These are phyloP conservation scores for Liriodendron chinense DNA, from an alignment of 164 flowering plant genomes.

Conservation along the genomic window DNA sequence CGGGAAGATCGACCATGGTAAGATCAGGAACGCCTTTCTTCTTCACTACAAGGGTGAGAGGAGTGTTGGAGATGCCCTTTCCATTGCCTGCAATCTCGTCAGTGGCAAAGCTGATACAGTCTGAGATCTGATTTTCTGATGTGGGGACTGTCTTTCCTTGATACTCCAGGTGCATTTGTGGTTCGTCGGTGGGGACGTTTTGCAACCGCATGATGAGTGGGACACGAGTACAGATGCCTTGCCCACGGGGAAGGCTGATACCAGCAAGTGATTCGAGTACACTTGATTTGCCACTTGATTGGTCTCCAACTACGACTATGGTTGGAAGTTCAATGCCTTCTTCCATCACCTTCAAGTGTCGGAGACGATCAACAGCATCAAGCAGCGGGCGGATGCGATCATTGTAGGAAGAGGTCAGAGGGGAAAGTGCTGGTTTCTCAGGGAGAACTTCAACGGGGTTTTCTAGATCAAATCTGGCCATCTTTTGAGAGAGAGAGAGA, in stretches of 20 bases:
- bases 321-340: conserved; percentile 18
- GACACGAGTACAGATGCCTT: conserved; percentile 22
- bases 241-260: conserved; percentile 18
- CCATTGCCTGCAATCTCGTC: conserved; percentile 35
- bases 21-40: conserved; percentile 31
- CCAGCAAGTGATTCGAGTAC: conserved; percentile 17
- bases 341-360: conserved; percentile 14
- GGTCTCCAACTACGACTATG: conserved; percentile 20
- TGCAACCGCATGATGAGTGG: conserved; percentile 18
- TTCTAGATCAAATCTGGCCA: neutral
- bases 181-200: neutral
- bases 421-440: neutral
- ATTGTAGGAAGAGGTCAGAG: conserved; percentile 6
- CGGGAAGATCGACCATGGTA: conserved; percentile 42
- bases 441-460: neutral
- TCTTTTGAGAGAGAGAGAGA: neutral
- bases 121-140: conserved; percentile 20
- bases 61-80: conserved; percentile 35
- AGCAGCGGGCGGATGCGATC: conserved; percentile 13
- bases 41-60: conserved; percentile 32
- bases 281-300: conserved; percentile 18
- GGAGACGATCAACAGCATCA: conserved; percentile 10
- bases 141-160: conserved; percentile 19
- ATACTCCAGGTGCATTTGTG: conserved; percentile 15
- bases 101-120: conserved; percentile 31